Conservation (phyloP, 2,329 filamentous ascomycete genomes). For the Lithohypha guttulata region DNA sequence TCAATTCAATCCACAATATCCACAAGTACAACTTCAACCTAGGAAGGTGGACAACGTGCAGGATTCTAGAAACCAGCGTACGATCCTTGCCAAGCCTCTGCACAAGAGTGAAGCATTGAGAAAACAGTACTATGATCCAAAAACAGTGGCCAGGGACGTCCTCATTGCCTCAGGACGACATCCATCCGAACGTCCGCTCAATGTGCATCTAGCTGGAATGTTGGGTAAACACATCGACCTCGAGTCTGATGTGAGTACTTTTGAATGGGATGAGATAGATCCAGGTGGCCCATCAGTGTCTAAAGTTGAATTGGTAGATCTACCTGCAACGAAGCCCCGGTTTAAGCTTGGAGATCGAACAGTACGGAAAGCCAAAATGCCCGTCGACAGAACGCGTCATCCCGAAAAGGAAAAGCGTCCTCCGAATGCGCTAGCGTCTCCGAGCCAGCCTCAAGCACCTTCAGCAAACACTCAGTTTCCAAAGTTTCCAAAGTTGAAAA, state of each 20-base stretch:
- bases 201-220: slow-evolving; percentile 46
- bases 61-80: not conserved
- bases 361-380: slow-evolving; percentile 4
- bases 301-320: slow-evolving; percentile 22
- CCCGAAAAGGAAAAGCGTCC: slow-evolving; percentile 15
- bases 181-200: slow-evolving; percentile 47
- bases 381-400: slow-evolving; percentile 10
- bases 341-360: slow-evolving; percentile 15
- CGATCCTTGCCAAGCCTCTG: slow-evolving; percentile 34
- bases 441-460: not conserved
- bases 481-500: slow-evolving; percentile 3
- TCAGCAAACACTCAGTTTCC: not conserved
- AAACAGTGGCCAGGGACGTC: slow-evolving; percentile 54
- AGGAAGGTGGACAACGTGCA: not conserved
- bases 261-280: slow-evolving; percentile 53
- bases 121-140: slow-evolving; percentile 46
- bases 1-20: not conserved
- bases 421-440: slow-evolving; percentile 6
- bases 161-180: slow-evolving; percentile 52
- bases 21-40: slow-evolving; percentile 3
- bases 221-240: slow-evolving; percentile 34
- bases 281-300: slow-evolving; percentile 37
- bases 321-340: slow-evolving; percentile 20
- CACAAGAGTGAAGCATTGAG: slow-evolving; percentile 28
- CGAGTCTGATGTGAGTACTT: slow-evolving; percentile 44